phyloP scores from a whole-genome alignment of 2,329 filamentous ascomycete species.

The Colletotrichum tanaceti region DNA sequence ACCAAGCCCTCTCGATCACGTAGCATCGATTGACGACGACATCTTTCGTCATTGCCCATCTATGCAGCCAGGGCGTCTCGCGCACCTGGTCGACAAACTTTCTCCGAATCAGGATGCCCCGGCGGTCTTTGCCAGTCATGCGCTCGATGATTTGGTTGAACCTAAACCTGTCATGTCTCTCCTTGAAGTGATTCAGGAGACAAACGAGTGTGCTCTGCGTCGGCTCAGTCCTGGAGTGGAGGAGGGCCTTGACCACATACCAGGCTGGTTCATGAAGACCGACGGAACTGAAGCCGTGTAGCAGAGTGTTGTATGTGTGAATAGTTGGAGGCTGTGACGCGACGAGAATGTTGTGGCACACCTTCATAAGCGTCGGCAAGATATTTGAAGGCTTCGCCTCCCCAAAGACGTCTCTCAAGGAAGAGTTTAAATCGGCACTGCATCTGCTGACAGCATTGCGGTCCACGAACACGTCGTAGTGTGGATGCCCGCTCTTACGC shows the following conservation, averaged over 20 bases:
- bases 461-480: conserved; percentile 9
- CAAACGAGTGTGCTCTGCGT: conserved; percentile 62
- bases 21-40: conserved; percentile 48
- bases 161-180: conserved; percentile 53
- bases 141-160: conserved; percentile 60
- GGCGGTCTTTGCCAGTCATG: conserved; percentile 57
- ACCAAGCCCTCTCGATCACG: conserved; percentile 54
- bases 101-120: conserved; percentile 55
- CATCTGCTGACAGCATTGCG: background rate
- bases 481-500: conserved; percentile 10
- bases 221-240: conserved; percentile 58
- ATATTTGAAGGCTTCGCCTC: background rate
- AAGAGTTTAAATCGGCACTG: conserved; percentile 27
- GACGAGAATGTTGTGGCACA: conserved; percentile 75
- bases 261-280: conserved; percentile 63
- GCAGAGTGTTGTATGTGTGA: conserved; percentile 77
- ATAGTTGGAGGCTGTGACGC: conserved; percentile 72
- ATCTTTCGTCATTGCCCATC: conserved; percentile 47
- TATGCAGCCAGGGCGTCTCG: conserved; percentile 44
- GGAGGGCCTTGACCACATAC: conserved; percentile 63
- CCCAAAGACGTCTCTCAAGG: conserved; percentile 25
- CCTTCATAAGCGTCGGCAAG: conserved; percentile 51
- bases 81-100: conserved; percentile 50
- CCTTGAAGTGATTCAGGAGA: conserved; percentile 63
- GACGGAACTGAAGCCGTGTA: conserved; percentile 71